Evolutionary conservation across 257 asterid species (phyloP).

Genomic region (Knoxia roxburghii): DNA sequence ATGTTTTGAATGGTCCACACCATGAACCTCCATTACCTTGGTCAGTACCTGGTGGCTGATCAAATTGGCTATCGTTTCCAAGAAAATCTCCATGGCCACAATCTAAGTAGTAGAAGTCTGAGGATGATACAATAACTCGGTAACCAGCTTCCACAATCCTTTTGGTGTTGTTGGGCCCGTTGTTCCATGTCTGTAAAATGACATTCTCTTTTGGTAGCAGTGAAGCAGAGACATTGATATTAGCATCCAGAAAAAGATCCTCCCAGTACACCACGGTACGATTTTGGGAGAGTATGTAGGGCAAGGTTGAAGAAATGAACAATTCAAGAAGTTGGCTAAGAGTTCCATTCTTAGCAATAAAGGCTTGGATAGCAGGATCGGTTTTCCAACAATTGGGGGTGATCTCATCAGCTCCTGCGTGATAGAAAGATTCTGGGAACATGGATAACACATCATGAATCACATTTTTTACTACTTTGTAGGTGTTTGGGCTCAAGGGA

Average conservation of each 20-base stretch:
- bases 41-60: constrained; percentile 52
- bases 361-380: constrained; percentile 47
- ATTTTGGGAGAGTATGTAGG: constrained; percentile 57
- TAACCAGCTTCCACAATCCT: constrained; percentile 58
- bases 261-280: constrained; percentile 90
- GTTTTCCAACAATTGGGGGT: constrained; percentile 75
- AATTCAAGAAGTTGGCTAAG: constrained; percentile 60
- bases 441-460: constrained; percentile 42
- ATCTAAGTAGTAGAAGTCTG: constrained; percentile 73
- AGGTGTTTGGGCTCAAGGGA: constrained; percentile 66
- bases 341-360: constrained; percentile 58
- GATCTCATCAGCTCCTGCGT: constrained; percentile 84
- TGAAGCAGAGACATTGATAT: constrained; percentile 44
- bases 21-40: constrained; percentile 81
- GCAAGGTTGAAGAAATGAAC: constrained; percentile 63
- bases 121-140: constrained; percentile 69
- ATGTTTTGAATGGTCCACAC: constrained; percentile 92
- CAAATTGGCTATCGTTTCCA: constrained; percentile 59
- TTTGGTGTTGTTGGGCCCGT: constrained; percentile 67
- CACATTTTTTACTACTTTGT: constrained; percentile 57
- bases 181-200: constrained; percentile 82
- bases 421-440: constrained; percentile 76
- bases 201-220: constrained; percentile 54
- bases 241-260: constrained; percentile 57
- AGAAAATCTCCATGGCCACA: constrained; percentile 81